Base-by-base conservation (phyloP, 2,329 filamentous ascomycete species). In the Pochonia chlamydosporia region DNA sequence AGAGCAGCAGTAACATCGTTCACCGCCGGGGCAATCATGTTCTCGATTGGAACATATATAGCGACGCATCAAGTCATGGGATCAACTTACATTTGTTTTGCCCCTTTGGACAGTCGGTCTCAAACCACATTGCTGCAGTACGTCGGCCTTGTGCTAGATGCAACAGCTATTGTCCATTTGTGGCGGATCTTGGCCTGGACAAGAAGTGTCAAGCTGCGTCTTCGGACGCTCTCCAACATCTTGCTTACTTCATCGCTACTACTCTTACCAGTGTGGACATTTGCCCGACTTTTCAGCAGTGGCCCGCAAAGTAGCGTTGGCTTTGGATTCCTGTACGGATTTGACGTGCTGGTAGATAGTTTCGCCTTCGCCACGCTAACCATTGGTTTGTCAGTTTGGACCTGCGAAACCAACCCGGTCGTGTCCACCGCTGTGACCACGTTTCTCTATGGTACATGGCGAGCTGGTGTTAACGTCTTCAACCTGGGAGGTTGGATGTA, bases 121-220 rank as follows among this genome's bases (percentile, higher is more conserved):
- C 58, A 58, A 16, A 60, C 71, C 1, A 52, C 72, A 1, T 51
- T 63, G n/a, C 53, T 73, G 6, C 77, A 79, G 50, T 50, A 68
- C 41, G 16, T 67, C 2, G 72, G 73, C 0, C 57, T 79, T 16
- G 49, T 69, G 20, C 60, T 76, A 5, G 76, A 81, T 52, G 67
- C 70, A 6, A 47, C 60, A 33, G 71, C 78, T 44, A 55, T 74
- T 18, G 56, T 76, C n/a, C 57, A 76, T 9, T 49, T 69, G 3
- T 80, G 77, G 76, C 70, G 75, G 30, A 63, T 77, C 4, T 58
- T 81, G 5, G 68, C 70, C 11, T 78, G 76, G 74, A 64, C 72
- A 1, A 67, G 71, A 35, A 76, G 73, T 0, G 70, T 72, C 5
- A 74, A 69, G 51, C 59, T 62, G 26, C 69, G 74, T 3, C 58